phyloP scores from a whole-genome alignment of 306 rosid species.

The Sophora flavescens region DNA sequence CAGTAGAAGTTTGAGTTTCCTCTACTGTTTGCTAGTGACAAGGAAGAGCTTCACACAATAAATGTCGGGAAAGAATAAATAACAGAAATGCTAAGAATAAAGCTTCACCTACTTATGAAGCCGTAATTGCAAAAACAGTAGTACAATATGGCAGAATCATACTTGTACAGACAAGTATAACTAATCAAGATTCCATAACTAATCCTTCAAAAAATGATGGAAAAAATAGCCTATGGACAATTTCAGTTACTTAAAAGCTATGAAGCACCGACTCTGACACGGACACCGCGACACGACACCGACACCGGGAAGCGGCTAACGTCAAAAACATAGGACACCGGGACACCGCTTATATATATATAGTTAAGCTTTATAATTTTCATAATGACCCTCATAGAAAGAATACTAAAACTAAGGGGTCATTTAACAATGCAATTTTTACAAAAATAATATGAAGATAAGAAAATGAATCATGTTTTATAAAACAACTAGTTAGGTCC shows the following conservation, averaged over 20 bases:
- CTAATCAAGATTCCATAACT: background rate
- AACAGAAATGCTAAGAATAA: background rate
- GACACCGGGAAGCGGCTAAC: too few relatives aligned
- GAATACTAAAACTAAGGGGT: too few relatives aligned
- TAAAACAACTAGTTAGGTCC: too few relatives aligned
- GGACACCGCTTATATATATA: too few relatives aligned
- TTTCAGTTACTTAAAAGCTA: conserved; percentile 25
- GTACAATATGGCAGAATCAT: background rate
- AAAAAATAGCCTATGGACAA: conserved; percentile 1
- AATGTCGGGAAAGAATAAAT: conserved; percentile 8
- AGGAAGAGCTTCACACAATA: background rate
- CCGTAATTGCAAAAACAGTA: background rate
- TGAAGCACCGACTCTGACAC: too few relatives aligned
- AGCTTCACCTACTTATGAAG: conserved; percentile 4
- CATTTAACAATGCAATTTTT: too few relatives aligned
- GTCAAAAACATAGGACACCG: too few relatives aligned
- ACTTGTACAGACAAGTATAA: background rate
- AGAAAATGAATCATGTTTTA: too few relatives aligned
- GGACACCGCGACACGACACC: too few relatives aligned
- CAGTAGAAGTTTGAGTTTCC: conserved; percentile 8
- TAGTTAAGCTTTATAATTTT: too few relatives aligned
- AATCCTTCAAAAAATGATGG: background rate
- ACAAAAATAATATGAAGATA: too few relatives aligned
- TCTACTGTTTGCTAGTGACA: conserved; percentile 25
- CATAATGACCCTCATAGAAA: too few relatives aligned